A percentile compares a stretch with the other conserved stretches of the same genome.
These are phyloP conservation scores for Aspergillus cejpii DNA, from an alignment of 2,329 filamentous ascomycete genomes.

Conservation along the genomic window DNA sequence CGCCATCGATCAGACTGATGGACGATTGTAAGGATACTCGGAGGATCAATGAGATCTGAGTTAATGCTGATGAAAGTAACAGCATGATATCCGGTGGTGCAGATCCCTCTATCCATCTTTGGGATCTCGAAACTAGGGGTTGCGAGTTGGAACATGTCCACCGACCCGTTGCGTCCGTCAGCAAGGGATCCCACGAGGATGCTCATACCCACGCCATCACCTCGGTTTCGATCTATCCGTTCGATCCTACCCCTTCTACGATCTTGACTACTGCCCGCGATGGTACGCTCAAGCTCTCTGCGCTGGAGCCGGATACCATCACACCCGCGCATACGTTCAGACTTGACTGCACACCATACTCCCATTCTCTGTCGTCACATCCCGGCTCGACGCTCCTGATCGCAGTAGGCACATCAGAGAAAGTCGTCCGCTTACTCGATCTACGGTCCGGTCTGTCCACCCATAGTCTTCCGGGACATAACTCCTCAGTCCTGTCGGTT, in stretches of 20 bases:
- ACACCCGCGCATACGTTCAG: conserved; percentile 42
- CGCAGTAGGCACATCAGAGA: conserved; percentile 81
- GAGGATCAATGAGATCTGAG: not conserved
- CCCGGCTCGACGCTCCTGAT: conserved; percentile 67
- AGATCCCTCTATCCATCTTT: conserved; percentile 75
- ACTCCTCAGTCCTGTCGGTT: conserved; percentile 59
- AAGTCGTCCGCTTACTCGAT: conserved; percentile 76
- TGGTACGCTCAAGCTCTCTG: conserved; percentile 42
- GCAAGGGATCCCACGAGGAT: conserved; percentile 31
- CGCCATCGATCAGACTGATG: conserved; percentile 74
- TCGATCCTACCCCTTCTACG: conserved; percentile 43
- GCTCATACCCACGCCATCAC: conserved; percentile 44
- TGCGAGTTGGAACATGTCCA: conserved; percentile 46
- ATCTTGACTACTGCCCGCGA: conserved; percentile 44
- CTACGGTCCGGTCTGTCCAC: conserved; percentile 71
- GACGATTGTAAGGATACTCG: conserved; percentile 53
- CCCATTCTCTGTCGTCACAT: conserved; percentile 64
- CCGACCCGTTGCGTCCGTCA: conserved; percentile 46
- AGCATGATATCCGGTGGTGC: conserved; percentile 79
- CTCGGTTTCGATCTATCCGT: conserved; percentile 45
- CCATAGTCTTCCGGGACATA: conserved; percentile 63
- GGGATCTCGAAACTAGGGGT: conserved; percentile 67
- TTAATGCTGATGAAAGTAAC: conserved; percentile 12
- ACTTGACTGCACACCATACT: conserved; percentile 43
- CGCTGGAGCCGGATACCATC: conserved; percentile 35